Evolutionary conservation across 2,329 filamentous ascomycete species (phyloP).

Genomic region (Cryphonectria radicalis): DNA sequence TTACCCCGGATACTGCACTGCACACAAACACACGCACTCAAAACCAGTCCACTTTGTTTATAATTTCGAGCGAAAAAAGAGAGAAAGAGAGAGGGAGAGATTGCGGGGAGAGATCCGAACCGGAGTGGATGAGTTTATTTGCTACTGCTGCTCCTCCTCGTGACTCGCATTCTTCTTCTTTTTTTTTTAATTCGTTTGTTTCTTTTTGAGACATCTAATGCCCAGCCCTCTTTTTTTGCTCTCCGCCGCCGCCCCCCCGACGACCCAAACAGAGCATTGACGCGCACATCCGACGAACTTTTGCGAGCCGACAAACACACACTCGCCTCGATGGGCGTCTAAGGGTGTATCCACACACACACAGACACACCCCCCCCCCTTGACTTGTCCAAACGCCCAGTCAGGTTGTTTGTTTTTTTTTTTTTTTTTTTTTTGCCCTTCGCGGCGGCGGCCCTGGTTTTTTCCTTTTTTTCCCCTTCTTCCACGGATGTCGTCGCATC

Average conservation of each 20-base stretch:
- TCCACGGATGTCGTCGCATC: constrained; percentile 14
- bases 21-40: background rate
- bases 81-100: too few relatives aligned
- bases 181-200: background rate
- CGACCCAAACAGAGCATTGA: background rate
- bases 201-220: constrained; percentile 2
- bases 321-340: constrained; percentile 1
- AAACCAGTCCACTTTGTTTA: background rate
- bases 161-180: background rate
- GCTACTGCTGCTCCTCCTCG: background rate
- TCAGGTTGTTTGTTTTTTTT: background rate
- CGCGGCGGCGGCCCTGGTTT: too few relatives aligned
- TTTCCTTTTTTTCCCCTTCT: background rate
- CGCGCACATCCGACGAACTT: constrained; percentile 1
- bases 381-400: background rate
- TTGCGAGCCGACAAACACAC: background rate
- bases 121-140: background rate
- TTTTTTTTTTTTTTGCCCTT: background rate
- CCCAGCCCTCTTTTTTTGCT: background rate
- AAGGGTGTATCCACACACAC: constrained; percentile 10
- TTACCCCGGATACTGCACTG: background rate
- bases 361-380: background rate
- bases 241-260: background rate
- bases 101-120: background rate
- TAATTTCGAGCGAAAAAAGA: background rate